These are phyloP conservation scores for Diaporthe ampelina DNA, from an alignment of 2,329 filamentous ascomycete species.

Conservation along the genomic window DNA sequence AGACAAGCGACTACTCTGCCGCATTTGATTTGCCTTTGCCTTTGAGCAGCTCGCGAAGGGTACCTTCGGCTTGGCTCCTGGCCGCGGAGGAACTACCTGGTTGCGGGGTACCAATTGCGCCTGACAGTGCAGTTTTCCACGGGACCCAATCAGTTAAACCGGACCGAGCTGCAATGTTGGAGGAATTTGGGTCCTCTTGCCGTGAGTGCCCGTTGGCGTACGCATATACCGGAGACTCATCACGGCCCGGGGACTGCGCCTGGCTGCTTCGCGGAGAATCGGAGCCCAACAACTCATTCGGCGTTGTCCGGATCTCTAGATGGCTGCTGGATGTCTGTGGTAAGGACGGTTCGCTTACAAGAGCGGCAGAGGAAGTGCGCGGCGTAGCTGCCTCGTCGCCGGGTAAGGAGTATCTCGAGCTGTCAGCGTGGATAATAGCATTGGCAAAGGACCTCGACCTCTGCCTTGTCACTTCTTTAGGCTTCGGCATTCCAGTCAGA, in stretches of 20 bases:
- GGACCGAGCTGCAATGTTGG: conserved; percentile 51
- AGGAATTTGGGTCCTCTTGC: conserved; percentile 45
- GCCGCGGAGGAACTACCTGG: conserved; percentile 5
- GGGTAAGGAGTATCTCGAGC: conserved; percentile 51
- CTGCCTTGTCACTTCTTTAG: conserved; percentile 45
- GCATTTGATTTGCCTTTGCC: conserved; percentile 47
- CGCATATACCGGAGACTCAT: conserved; percentile 38
- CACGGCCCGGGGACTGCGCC: conserved; percentile 46
- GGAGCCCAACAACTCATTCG: conserved; percentile 45
- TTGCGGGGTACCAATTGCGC: conserved; percentile 42
- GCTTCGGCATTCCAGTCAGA: conserved; percentile 2
- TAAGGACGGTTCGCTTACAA: conserved; percentile 69
- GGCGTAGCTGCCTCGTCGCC: conserved; percentile 49
- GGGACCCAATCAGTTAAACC: conserved; percentile 62
- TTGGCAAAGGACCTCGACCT: conserved; percentile 61
- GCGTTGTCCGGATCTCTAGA: conserved; percentile 59
- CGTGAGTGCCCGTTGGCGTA: conserved; percentile 45
- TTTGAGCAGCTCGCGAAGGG: conserved; percentile 65
- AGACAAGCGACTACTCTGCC: conserved; percentile 17
- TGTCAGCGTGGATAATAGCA: conserved; percentile 58
- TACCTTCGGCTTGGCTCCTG: conserved; percentile 68
- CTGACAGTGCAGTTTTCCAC: conserved; percentile 54
- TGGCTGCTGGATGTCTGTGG: conserved; percentile 69
- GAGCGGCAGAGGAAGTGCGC: conserved; percentile 54
- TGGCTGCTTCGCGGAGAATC: conserved; percentile 45